Base-by-base conservation (phyloP, 148 eudicot genomes). In the Dianthus caryophyllus region DNA sequence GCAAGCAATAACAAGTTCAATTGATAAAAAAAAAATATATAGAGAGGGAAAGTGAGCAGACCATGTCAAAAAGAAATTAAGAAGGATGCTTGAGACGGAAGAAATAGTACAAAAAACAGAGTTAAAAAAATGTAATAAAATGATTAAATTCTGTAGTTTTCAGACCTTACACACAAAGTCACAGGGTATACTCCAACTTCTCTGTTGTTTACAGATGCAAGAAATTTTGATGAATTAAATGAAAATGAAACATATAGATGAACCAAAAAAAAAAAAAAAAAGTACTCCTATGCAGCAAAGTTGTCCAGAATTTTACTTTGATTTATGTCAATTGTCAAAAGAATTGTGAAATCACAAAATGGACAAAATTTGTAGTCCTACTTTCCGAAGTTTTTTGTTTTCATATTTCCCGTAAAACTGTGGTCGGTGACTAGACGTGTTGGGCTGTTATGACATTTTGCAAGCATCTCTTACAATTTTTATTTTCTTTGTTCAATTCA, bases 61-160 rank as follows among this genome's bases (percentile, higher is more conserved):
- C 77, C 68, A 46, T 49, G 57, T 33, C 14, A 66, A 7, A 67
- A 20, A 38, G 25, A 33, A 43, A 10, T 6, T n/a, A n/a, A n/a
- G n/a, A n/a, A n/a, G 36, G 36, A 11, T 61, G 72, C 68, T 70
- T 48, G 38, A 51, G 31, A 76, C 30, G 79, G 44, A 75, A 57
- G 73, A 56, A 53, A 73, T n/a, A 59, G 44, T 9, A 41, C 6
- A 41, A 51, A 17, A 25, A 57, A 48, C 36, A 10, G 52, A 26
- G 53, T 52, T 64, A 70, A 67, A 54, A 73, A 66, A 44, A 63
- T 25, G 36, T 54, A 44, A 38, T 26, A 62, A 24, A 68, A n/a
- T n/a, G n/a, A 38, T 36, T 20, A 60, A 60, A n/a, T 0, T 13
- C 26, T 26, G 61, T 12, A 9, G 61, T 56, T 56, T 56, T 48